Base-by-base conservation (phyloP, 345 rosid species). In the Heritiera fomes region DNA sequence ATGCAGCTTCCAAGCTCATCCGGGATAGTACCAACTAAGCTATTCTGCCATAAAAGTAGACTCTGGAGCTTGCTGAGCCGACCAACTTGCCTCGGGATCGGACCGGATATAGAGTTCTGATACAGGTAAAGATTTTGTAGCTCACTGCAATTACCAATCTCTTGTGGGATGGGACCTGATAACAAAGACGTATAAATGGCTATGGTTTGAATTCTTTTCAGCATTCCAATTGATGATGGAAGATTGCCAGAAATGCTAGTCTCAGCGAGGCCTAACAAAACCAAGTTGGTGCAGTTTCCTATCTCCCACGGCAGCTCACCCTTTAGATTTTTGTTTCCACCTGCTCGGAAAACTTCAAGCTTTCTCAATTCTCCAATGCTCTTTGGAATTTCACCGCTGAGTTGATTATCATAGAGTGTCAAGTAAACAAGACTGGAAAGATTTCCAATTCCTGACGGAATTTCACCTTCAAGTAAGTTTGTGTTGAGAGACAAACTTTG, bases 241-340 rank as follows among this genome's bases (percentile, higher is more conserved):
- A 92, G 88, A 49, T 68, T 85, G 12, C 99, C 98, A 34, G 98
- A 94, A 84, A 96, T 89, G 87, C 99, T 84, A 56, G 99, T 96
- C 50, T 94, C 99, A 0, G 99, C 97, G 7, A 96, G 91, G 79
- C 99, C 99, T 81, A 96, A 81, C 68, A 91, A 86, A 17, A 91
- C 90, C 86, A 96, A 87, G 79, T 80, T 87, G 80, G 83, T 87
- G 90, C 98, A 96, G 76, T 91, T 91, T 2, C 98, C 98, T 56
- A 96, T 94, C 91, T 94, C 97, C 89, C 77, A 74, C 41, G 98
- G 98, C 79, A 94, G 84, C 90, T 91, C 93, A 14, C 99, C 99
- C 71, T 87, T 88, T 0, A 96, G 84, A 79, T 96, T 92, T 79
- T 91, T 92, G 79, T 96, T 96, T 67, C 99, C 99, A 8, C 99